Evolutionary conservation across 495 filamentous ascomycete species (phyloP).

Genomic region (Aspergillus bridgeri): DNA sequence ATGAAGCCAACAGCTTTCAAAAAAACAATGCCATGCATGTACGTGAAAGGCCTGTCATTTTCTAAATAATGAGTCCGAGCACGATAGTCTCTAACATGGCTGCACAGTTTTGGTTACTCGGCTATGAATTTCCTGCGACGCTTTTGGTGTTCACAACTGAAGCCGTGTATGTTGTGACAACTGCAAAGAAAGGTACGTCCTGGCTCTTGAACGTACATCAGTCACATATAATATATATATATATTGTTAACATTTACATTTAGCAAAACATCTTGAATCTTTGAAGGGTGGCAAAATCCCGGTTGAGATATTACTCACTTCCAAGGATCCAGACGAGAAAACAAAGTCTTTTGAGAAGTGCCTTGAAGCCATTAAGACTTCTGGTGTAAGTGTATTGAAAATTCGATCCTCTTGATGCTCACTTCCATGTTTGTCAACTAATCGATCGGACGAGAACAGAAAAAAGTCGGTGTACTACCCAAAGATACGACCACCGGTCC

Average conservation of each 20-base stretch:
- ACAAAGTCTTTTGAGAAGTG: conserved; percentile 81
- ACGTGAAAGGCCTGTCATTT: conserved; percentile 33
- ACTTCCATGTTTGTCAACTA: neutral
- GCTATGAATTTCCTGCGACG: conserved; percentile 97
- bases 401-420: neutral
- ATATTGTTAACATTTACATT: neutral
- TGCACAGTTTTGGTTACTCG: conserved; percentile 90
- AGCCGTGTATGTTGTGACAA: conserved; percentile 84
- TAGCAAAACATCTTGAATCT: conserved; percentile 89
- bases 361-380: conserved; percentile 75
- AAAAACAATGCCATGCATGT: conserved; percentile 97
- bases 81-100: neutral
- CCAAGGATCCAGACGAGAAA: conserved; percentile 87
- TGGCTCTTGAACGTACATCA: conserved; percentile 1
- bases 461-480: conserved; percentile 80
- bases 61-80: neutral
- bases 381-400: conserved; percentile 61
- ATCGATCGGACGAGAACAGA: conserved; percentile 44
- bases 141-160: conserved; percentile 89
- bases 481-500: conserved; percentile 84
- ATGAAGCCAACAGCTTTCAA: conserved; percentile 75
- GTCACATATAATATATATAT: too few relatives aligned
- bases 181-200: conserved; percentile 84
- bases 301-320: conserved; percentile 81
- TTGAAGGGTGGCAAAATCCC: conserved; percentile 89